Evolutionary conservation across 495 filamentous ascomycete species (phyloP).

Genomic region (Tuber magnatum): DNA sequence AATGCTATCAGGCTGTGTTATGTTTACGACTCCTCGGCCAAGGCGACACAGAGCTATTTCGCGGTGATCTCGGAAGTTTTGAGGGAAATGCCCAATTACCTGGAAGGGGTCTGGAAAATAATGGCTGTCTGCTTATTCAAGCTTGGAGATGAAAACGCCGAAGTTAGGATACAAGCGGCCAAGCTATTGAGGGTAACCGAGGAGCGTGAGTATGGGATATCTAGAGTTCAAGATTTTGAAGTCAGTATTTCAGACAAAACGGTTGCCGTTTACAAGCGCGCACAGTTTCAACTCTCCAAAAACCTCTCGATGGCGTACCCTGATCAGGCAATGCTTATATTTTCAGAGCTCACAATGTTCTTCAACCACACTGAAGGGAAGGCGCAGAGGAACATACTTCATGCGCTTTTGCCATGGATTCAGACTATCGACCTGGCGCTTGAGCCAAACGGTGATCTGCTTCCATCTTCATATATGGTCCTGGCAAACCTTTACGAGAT

Average conservation of each 20-base stretch:
- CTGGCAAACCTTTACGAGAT: conserved; percentile 94
- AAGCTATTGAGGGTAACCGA: conserved; percentile 76
- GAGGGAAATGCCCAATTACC: conserved; percentile 68
- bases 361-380: conserved; percentile 76
- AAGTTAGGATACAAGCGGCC: conserved; percentile 80
- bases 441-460: conserved; percentile 89
- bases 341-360: conserved; percentile 86
- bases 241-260: conserved; percentile 98
- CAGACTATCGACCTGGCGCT: conserved; percentile 87
- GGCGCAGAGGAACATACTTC: conserved; percentile 86
- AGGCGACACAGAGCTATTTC: conserved; percentile 90
- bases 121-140: conserved; percentile 82
- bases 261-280: conserved; percentile 92
- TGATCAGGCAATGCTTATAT: conserved; percentile 83
- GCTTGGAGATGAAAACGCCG: conserved; percentile 79
- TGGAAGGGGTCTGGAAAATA: conserved; percentile 81
- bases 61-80: conserved; percentile 83
- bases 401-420: conserved; percentile 91
- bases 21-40: conserved; percentile 56
- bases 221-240: conserved; percentile 91
- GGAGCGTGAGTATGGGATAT: conserved; percentile 73
- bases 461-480: conserved; percentile 85
- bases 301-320: conserved; percentile 78
- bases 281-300: conserved; percentile 93
- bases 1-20: conserved; percentile 87